phyloP scores from a whole-genome alignment of 257 asterid genomes.

The Fraxinus cuspidata region DNA sequence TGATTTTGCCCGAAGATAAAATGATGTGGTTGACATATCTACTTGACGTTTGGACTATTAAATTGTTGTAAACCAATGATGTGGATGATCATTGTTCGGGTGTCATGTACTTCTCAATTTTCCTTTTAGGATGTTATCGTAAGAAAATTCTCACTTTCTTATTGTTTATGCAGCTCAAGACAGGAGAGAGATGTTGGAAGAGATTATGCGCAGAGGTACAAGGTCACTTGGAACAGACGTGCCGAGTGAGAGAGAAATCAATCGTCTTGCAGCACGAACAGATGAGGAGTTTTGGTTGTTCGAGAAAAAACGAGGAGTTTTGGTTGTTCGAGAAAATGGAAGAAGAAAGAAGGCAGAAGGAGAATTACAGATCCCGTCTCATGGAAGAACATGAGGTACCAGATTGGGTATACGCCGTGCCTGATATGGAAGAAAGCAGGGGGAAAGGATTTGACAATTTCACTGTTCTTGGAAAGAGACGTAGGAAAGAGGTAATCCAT shows the following conservation, averaged over 20 bases:
- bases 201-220: conserved; percentile 91
- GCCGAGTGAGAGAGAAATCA: conserved; percentile 97
- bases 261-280: conserved; percentile 93
- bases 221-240: conserved; percentile 90
- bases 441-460: conserved; percentile 63
- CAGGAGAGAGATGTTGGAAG: conserved; percentile 88
- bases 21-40: not conserved
- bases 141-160: conserved; percentile 12
- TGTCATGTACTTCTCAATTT: conserved; percentile 1
- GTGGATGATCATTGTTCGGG: not conserved
- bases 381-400: conserved; percentile 97
- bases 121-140: not conserved
- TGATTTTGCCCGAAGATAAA: too few species aligned
- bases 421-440: conserved; percentile 52
- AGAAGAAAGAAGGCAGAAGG: conserved; percentile 83
- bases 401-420: conserved; percentile 76
- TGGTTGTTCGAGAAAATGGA: conserved; percentile 98
- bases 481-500: conserved; percentile 76
- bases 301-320: conserved; percentile 94
- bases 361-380: conserved; percentile 83
- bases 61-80: not conserved
- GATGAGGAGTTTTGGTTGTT: conserved; percentile 93
- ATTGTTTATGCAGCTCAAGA: conserved; percentile 77
- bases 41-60: conserved; percentile 1
- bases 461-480: conserved; percentile 77